Evolutionary conservation across 192 early-diverging fungal species (phyloP).

Genomic region (Coemansia sp.): DNA sequence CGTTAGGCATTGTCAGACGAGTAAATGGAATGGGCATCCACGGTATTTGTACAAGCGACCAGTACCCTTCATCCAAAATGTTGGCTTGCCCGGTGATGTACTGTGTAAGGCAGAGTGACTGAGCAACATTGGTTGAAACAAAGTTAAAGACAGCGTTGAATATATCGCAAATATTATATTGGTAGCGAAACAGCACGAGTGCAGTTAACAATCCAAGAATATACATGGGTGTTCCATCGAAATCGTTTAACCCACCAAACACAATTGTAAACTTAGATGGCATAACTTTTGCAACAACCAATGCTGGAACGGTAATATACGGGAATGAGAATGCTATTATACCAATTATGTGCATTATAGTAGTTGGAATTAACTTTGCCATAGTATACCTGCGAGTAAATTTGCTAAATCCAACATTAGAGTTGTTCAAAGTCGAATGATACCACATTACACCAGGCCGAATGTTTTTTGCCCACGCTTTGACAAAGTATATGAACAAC

Average conservation of each 20-base stretch:
- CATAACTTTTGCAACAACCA: background rate
- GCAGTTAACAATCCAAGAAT: background rate
- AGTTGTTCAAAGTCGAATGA: background rate
- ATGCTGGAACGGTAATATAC: background rate
- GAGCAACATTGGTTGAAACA: background rate
- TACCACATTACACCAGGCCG: constrained; percentile 16
- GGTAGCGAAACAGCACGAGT: background rate
- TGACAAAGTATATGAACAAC: background rate
- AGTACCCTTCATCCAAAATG: constrained; percentile 10
- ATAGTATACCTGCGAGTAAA: background rate
- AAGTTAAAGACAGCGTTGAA: background rate
- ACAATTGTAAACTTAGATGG: background rate
- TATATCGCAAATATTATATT: background rate
- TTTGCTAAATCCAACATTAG: background rate
- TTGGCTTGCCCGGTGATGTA: constrained; percentile 7
- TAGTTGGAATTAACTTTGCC: background rate
- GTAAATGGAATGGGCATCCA: constrained; percentile 5
- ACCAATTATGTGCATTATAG: background rate
- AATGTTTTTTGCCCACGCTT: background rate
- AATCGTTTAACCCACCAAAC: background rate
- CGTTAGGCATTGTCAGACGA: background rate
- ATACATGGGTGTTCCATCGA: background rate
- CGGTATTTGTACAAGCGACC: background rate
- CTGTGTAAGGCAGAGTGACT: constrained; percentile 6
- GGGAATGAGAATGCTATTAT: background rate